Conservation (phyloP, 2,329 filamentous ascomycete genomes). For the Cercospora sp. region DNA sequence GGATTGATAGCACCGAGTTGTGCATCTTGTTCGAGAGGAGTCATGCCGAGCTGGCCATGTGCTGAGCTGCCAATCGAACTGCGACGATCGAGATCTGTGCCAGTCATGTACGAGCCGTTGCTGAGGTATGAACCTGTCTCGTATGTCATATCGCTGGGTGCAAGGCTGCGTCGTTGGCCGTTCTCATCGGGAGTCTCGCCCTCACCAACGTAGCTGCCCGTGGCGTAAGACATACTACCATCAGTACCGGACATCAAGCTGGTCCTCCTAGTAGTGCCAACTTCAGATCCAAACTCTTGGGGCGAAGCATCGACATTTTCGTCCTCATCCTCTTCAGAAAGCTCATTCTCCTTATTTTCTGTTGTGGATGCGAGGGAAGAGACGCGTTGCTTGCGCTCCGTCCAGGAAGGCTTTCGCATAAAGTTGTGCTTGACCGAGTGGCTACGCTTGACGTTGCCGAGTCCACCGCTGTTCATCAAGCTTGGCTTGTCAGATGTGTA, state of each 20-base stretch:
- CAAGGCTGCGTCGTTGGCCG: constrained; percentile 43
- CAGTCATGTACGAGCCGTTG: constrained; percentile 51
- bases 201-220: constrained; percentile 33
- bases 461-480: constrained; percentile 29
- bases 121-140: constrained; percentile 51
- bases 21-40: constrained; percentile 23
- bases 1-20: constrained; percentile 30
- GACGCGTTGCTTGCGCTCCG: constrained; percentile 33
- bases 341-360: constrained; percentile 51
- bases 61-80: constrained; percentile 46
- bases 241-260: constrained; percentile 29
- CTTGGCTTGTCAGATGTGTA: constrained; percentile 34
- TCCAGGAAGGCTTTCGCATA: constrained; percentile 38
- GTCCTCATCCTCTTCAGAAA: constrained; percentile 47
- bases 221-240: constrained; percentile 30
- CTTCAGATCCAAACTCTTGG: constrained; percentile 29
- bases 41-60: constrained; percentile 37
- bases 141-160: constrained; percentile 48
- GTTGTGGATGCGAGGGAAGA: constrained; percentile 22
- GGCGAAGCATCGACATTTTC: constrained; percentile 33
- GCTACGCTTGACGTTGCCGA: constrained; percentile 38
- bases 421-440: constrained; percentile 41
- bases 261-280: constrained; percentile 27
- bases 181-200: constrained; percentile 31
- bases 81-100: constrained; percentile 49